A percentile compares a stretch with the other conserved stretches of the same genome.
phyloP scores from a whole-genome alignment of 345 rosid species.

The Sisymbrium altissimum region DNA sequence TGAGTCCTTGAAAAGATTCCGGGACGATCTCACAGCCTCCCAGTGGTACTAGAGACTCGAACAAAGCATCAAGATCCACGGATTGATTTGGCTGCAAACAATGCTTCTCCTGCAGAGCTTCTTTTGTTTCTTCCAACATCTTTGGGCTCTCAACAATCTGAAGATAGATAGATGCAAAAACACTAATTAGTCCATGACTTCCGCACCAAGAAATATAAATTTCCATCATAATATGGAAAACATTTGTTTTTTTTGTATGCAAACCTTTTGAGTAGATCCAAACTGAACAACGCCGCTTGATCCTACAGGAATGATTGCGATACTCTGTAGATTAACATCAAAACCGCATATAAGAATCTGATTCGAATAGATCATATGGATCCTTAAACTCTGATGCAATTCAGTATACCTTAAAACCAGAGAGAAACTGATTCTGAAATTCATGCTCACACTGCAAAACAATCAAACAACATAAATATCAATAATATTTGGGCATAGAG shows the following conservation, averaged over 20 bases:
- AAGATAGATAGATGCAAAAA: constrained; percentile 13
- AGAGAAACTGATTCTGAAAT: constrained; percentile 33
- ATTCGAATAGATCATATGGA: neutral
- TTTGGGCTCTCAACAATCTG: constrained; percentile 61
- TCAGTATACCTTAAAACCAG: constrained; percentile 22
- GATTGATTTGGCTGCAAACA: constrained; percentile 40
- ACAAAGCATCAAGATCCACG: constrained; percentile 48
- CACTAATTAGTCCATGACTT: constrained; percentile 20
- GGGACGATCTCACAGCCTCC: constrained; percentile 38
- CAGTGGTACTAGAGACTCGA: constrained; percentile 47
- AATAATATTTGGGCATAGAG: neutral
- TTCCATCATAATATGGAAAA: neutral
- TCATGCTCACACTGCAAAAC: constrained; percentile 28
- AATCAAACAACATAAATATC: neutral
- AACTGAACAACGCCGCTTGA: constrained; percentile 69
- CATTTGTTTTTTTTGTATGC: constrained; percentile 3
- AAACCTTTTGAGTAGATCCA: constrained; percentile 81
- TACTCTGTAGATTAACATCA: constrained; percentile 51
- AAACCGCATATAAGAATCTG: constrained; percentile 9
- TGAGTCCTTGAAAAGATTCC: constrained; percentile 36
- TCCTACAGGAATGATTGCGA: constrained; percentile 61
- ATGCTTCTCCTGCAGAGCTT: constrained; percentile 37
- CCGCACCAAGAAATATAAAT: neutral
- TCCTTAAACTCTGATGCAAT: neutral
- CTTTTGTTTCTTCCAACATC: constrained; percentile 53